Evolutionary conservation across 495 filamentous ascomycete genomes (phyloP), one percentile per base, ranked within the genome.

Genomic region (Oidiodendron maius): DNA sequence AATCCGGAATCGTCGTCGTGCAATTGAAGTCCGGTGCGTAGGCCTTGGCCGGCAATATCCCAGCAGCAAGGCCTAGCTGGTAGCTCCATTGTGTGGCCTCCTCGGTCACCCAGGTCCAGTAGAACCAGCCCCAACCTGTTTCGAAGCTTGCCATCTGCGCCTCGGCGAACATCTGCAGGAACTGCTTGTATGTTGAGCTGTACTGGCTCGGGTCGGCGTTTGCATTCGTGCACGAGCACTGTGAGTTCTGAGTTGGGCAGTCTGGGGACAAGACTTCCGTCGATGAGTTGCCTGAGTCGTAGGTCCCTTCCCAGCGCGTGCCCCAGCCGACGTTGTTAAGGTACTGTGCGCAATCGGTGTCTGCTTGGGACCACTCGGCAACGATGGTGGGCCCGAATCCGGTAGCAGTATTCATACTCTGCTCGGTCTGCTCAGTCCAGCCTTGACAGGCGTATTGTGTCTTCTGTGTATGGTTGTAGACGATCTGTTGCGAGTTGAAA

Each of bases 331-430:
- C 89, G 63, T 96, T 89, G 64, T 95, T 97, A 50, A 99, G 76
- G 59, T 90, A 81, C 54, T 75, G 53, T 2, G 89, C 80, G 69
- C 94, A 99, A 68, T 99, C 94, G 11, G 94, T 97, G 62, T 99
- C 94, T 36, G 94, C 91, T 74, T 97, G 93, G 3, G 84, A 89
- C 89, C 90, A 99, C 75, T 99, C 94, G 57, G 91, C 94, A 62
- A 91, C 88, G 44, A 97, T 81, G n/a, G 91, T 96, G 4, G 93
- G 93, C 0, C 94, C 94, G 74, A 90, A 99, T 32, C 93, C 94
- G 6, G 82, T 87, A 12, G 74, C 62, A 1, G 74, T 81, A 64
- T 83, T 74, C 66, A 87, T 81, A 63, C 82, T 84, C 41, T 72
- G 66, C 48, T 72, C 50, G 39, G 89, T 79, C 78, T 96, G 91